Evolutionary conservation across 352 stramenopile species (phyloP).

Genomic region (Globisporangium uncinulatum): DNA sequence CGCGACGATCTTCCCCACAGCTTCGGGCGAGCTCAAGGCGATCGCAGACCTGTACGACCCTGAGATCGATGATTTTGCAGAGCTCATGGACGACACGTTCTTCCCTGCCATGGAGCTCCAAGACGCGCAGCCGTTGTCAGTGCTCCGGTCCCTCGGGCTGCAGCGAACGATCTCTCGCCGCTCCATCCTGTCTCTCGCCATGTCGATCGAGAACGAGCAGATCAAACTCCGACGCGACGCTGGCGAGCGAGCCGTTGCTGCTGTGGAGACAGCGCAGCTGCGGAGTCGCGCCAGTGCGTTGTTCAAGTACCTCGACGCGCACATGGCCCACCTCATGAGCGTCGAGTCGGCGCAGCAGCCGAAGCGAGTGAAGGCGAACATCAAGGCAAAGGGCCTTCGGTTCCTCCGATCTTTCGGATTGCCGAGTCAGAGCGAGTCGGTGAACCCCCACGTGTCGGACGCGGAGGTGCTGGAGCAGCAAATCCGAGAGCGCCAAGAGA

Average conservation of each 20-base stretch:
- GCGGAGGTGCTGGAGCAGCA: conserved; percentile 27
- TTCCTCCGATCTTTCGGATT: conserved; percentile 42
- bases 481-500: conserved; percentile 34
- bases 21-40: conserved; percentile 41
- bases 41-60: conserved; percentile 69
- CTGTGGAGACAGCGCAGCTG: conserved; percentile 20
- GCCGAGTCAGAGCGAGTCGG: conserved; percentile 14
- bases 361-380: conserved; percentile 27
- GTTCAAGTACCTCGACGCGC: conserved; percentile 60
- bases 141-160: conserved; percentile 57
- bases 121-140: conserved; percentile 40
- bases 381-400: conserved; percentile 48
- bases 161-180: conserved; percentile 55
- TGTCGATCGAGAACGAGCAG: conserved; percentile 57
- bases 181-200: conserved; percentile 54
- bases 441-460: conserved; percentile 1
- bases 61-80: conserved; percentile 61
- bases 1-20: conserved; percentile 53
- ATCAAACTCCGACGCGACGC: conserved; percentile 17
- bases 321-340: conserved; percentile 48
- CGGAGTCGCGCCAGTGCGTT: conserved; percentile 37
- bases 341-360: conserved; percentile 17
- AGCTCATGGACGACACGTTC: conserved; percentile 65
- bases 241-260: conserved; percentile 8
- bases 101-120: conserved; percentile 60